These are phyloP conservation scores for Whalleya microplaca DNA, from an alignment of 2,329 filamentous ascomycete genomes.

Conservation along the genomic window DNA sequence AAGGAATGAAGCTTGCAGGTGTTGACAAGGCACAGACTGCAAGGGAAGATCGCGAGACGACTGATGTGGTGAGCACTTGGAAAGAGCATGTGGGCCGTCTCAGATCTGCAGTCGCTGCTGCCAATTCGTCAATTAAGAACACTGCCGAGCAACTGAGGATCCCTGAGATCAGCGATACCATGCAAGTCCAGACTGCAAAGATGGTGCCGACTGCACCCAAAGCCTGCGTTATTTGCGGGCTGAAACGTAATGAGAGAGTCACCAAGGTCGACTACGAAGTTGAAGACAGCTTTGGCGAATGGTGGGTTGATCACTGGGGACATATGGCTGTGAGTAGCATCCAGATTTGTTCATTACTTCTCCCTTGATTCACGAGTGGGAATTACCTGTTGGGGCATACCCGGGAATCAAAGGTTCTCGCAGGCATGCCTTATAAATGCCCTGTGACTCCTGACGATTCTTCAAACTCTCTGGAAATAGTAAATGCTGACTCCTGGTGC, in stretches of 20 bases:
- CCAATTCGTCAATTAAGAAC: conserved; percentile 51
- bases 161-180: conserved; percentile 72
- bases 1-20: conserved; percentile 89
- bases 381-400: no score
- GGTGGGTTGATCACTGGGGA: conserved; percentile 92
- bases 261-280: conserved; percentile 74
- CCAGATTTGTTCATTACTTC: no score
- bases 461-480: no score
- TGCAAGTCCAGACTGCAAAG: conserved; percentile 70
- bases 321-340: conserved; percentile 54
- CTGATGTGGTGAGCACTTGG: conserved; percentile 78
- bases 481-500: no score
- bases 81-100: conserved; percentile 75
- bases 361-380: no score
- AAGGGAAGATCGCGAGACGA: conserved; percentile 82
- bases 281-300: conserved; percentile 93
- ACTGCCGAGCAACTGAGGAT: conserved; percentile 51
- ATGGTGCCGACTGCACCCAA: conserved; percentile 75
- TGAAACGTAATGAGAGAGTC: conserved; percentile 86
- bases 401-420: no score
- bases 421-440: no score
- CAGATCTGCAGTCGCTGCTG: conserved; percentile 71
- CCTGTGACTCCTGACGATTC: no score
- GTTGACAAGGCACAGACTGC: conserved; percentile 82
- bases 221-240: conserved; percentile 81